Evolutionary conservation across 2,329 filamentous ascomycete genomes (phyloP), one percentile per base, ranked within the genome.

Genomic region (Epichloe typhina): DNA sequence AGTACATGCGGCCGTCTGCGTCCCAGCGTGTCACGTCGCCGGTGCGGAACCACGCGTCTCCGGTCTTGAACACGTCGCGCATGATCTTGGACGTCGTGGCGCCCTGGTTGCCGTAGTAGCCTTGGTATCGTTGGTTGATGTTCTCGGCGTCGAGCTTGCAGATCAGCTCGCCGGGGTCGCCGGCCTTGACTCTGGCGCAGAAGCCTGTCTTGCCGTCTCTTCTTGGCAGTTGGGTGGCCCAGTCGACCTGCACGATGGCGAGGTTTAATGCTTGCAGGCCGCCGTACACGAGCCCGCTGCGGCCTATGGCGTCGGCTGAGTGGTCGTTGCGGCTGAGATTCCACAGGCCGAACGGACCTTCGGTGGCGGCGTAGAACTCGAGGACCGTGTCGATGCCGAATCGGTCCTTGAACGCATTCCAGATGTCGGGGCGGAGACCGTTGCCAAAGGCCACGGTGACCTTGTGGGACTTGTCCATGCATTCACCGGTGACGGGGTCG

Each of bases 401-500:
- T 17, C 89, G 83, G 26, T 85, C 76, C 64, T 89, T 88, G 72
- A 95, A 93, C 7, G 70, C 72, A 54, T 86, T 81, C 89, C 89
- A 95, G 36, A 94, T 80, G 59, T 95, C 88, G 0, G 88, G 88
- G 0, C 89, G 78, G 19, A 95, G 72, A 2, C 89, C 89, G 61
- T 95, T 95, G 19, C 89, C 89, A 56, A 91, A 86, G 0, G 87
- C 88, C 3, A 83, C 59, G 5, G 81, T 80, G n/a, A 95, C 78
- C 0, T 72, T 75, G 69, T 95, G 84, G 55, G 82, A 77, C 58
- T 75, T 78, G 65, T 95, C 89, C 37, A 88, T 72, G 54, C 77
- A 74, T 60, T 83, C 78, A 19, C 83, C 82, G 0, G 82, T 87
- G 6, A 62, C 63, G 0, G 82, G 73, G 57, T 88, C 82, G 26